Conservation (phyloP, 768 basidiomycete genomes). For the Psilocybe subaeruginosa region DNA sequence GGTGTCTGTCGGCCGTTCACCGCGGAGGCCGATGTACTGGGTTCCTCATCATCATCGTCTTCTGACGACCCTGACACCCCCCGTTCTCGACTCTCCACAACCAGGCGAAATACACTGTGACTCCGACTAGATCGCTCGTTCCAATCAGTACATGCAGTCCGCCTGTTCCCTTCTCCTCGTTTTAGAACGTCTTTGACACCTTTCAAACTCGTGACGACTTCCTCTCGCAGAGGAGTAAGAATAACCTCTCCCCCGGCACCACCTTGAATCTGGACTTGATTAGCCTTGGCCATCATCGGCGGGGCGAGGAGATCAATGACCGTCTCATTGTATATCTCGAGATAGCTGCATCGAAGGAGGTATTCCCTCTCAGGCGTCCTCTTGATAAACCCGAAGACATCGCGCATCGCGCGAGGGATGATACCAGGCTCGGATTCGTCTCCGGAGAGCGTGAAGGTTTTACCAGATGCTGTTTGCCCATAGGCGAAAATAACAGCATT, state of each 20-base stretch:
- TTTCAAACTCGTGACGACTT: conserved; percentile 90
- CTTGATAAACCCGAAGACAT: conserved; percentile 86
- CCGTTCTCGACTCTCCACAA: conserved; percentile 85
- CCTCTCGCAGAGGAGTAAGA: conserved; percentile 82
- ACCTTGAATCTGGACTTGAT: conserved; percentile 77
- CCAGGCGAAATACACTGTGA: conserved; percentile 92
- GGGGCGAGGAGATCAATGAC: conserved; percentile 87
- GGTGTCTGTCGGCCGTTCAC: conserved; percentile 47
- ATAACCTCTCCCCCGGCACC: conserved; percentile 60
- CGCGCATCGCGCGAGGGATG: conserved; percentile 90
- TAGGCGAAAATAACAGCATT: conserved; percentile 96
- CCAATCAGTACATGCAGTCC: conserved; percentile 98
- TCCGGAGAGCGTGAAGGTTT: conserved; percentile 65
- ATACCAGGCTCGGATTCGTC: conserved; percentile 88
- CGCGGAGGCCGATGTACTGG: conserved; percentile 24
- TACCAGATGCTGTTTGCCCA: conserved; percentile 83
- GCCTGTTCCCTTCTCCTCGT: conserved; percentile 83
- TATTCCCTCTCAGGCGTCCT: conserved; percentile 82
- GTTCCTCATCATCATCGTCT: conserved; percentile 47
- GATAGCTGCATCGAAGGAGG: conserved; percentile 92
- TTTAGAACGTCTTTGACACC: conserved; percentile 84
- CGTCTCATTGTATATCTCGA: conserved; percentile 96
- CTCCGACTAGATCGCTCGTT: conserved; percentile 94
- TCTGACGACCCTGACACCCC: conserved; percentile 30
- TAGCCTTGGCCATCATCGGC: conserved; percentile 50